Conservation (phyloP, 208 protist species). For the Phytomonas serpens region DNA sequence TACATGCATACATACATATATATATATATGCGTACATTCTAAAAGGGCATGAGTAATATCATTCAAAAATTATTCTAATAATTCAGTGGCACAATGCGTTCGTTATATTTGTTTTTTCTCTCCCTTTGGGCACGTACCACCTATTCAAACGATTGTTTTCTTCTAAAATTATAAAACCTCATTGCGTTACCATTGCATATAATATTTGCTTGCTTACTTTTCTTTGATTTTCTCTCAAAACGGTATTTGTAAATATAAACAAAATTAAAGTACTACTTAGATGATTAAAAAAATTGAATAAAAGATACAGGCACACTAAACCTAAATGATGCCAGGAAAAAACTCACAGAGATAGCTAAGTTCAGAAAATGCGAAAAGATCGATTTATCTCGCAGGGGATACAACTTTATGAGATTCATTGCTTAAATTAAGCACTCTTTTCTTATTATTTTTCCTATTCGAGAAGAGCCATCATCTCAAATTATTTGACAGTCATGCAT, state of each 20-base stretch:
- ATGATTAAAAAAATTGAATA: conserved; percentile 4
- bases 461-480: too few relatives aligned
- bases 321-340: conserved; percentile 8
- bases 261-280: conserved; percentile 8
- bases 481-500: too few relatives aligned
- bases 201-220: conserved; percentile 5
- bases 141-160: conserved; percentile 5
- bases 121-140: neutral
- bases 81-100: neutral
- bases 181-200: neutral
- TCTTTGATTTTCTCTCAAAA: conserved; percentile 7
- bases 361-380: too few relatives aligned
- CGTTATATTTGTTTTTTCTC: conserved; percentile 13
- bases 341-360: too few relatives aligned
- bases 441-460: too few relatives aligned
- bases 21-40: too few relatives aligned
- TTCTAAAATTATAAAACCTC: conserved; percentile 10
- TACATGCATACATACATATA: too few relatives aligned
- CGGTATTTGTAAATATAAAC: conserved; percentile 9
- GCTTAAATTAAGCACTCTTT: too few relatives aligned
- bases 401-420: too few relatives aligned
- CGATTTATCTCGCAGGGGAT: too few relatives aligned
- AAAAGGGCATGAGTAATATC: too few relatives aligned
- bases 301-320: neutral
- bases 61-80: neutral